Evolutionary conservation across 306 rosid genomes (phyloP), one percentile per base, ranked within the genome.

Genomic region (Acacia acuminata): DNA sequence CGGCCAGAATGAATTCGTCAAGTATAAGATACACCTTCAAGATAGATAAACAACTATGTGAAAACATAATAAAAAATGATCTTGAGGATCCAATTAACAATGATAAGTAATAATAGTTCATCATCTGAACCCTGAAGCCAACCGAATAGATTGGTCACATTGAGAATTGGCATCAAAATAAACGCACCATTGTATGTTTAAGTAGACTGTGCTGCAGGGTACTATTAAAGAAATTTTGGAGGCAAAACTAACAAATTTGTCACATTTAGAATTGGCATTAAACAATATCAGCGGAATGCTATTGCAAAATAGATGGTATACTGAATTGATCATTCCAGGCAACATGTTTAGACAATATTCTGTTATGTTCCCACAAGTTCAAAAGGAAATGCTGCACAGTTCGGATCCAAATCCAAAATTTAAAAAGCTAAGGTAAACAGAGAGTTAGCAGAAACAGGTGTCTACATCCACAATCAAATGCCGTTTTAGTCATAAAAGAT

Each of bases 11-110:
- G 85, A 88, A 88, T 82, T 88, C 88, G 36, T 88, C 90, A 50
- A 88, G 90, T 85, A 88, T 88, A 77, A 88, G 90, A 81, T 88
- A 88, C 73, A 88, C 90, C 90, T 88, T 85, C 77, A 88, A 50
- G 55, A 48, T 34, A 77, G 24, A 44, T 7, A 73, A 66, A 68
- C 25, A 76, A 79, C 19, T 40, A 53, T 20, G 72, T 79, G 71
- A 87, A 81, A 56, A 74, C 70, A 15, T 64, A 60, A 56, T 32
- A 68, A 81, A 67, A 70, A 80, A 47, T 68, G 43, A 36, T 55
- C 36, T 56, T n/a, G 8, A 38, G 36, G 69, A 50, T 48, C 60
- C 22, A 36, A 10, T 75, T 24, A 36, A 34, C 22, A 53, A 5
- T 36, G 22, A 55, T 56, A 45, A 55, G 22, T 42, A n/a, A n/a